phyloP scores from a whole-genome alignment of 108 stramenopile genomes.

The Conticribra guillardii region DNA sequence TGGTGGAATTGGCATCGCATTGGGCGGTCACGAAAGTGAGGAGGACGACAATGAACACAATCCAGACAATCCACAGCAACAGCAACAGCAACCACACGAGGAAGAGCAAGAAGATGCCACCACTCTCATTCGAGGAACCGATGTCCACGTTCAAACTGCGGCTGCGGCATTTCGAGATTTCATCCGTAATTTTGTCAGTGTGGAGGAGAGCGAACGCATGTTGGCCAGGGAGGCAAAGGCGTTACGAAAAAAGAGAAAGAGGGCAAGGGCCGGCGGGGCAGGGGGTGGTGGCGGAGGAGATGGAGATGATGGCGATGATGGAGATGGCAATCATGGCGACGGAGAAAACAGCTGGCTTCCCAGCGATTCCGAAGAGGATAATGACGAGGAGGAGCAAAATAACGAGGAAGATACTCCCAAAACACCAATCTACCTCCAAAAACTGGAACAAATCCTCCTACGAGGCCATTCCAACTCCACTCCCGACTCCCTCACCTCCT shows the following conservation, averaged over 20 bases:
- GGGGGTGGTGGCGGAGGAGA: conserved; percentile 23
- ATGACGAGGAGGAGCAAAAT: conserved; percentile 24
- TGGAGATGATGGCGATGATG: conserved; percentile 30
- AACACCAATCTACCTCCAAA: conserved; percentile 27
- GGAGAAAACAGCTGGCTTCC: conserved; percentile 24
- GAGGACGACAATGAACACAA: conserved; percentile 10
- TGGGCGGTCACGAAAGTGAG: conserved; percentile 1
- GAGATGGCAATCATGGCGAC: conserved; percentile 11
- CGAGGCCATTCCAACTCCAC: conserved; percentile 24
- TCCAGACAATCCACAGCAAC: conserved; percentile 1
- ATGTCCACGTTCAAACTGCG: conserved; percentile 77
- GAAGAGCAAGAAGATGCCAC: conserved; percentile 23
- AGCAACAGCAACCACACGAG: not conserved
- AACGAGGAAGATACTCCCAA: conserved; percentile 41
- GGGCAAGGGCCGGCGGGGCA: conserved; percentile 9
- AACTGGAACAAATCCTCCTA: conserved; percentile 42
- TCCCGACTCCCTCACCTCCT: conserved; percentile 40
- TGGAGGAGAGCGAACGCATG: conserved; percentile 49
- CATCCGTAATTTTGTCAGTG: conserved; percentile 66
- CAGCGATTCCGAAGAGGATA: conserved; percentile 29
- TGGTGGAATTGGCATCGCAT: not conserved
- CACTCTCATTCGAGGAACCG: conserved; percentile 75
- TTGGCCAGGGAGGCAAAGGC: conserved; percentile 14
- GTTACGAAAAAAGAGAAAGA: conserved; percentile 14
- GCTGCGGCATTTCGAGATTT: conserved; percentile 82